phyloP scores from a whole-genome alignment of 352 stramenopile species.

The Phytophthora citricola region DNA sequence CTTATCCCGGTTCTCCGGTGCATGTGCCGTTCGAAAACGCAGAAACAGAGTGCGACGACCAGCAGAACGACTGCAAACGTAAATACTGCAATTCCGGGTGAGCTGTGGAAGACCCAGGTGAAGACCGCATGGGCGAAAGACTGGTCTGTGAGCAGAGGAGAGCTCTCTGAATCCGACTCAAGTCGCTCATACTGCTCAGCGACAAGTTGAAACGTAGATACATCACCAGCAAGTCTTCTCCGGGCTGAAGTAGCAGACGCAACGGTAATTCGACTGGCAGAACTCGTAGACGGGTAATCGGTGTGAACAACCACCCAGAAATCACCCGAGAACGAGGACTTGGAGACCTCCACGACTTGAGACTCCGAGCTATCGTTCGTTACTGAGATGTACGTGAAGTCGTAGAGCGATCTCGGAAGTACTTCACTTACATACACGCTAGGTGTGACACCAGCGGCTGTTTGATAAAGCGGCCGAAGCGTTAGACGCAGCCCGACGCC shows the following conservation, averaged over 20 bases:
- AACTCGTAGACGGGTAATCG: slow-evolving; percentile 45
- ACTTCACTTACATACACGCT: slow-evolving; percentile 80
- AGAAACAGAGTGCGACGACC: slow-evolving; percentile 52
- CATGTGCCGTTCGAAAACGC: slow-evolving; percentile 55
- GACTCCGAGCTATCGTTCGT: slow-evolving; percentile 19
- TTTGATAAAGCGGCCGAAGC: slow-evolving; percentile 27
- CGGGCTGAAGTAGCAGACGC: slow-evolving; percentile 17
- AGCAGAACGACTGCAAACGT: slow-evolving; percentile 45
- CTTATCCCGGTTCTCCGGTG: slow-evolving; percentile 75
- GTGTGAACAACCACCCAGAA: slow-evolving; percentile 84
- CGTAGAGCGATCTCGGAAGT: slow-evolving; percentile 72
- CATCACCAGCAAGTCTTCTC: slow-evolving; percentile 7
- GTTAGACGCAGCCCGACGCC: slow-evolving; percentile 50
- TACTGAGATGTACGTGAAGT: slow-evolving; percentile 72
- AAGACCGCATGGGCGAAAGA: slow-evolving; percentile 58
- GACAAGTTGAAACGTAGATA: slow-evolving; percentile 46
- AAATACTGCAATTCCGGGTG: slow-evolving; percentile 58
- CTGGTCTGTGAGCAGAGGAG: slow-evolving; percentile 49
- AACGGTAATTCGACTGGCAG: slow-evolving; percentile 14
- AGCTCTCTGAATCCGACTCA: slow-evolving; percentile 1
- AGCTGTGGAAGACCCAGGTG: slow-evolving; percentile 56
- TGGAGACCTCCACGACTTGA: slow-evolving; percentile 58
- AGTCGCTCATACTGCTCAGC: slow-evolving; percentile 48
- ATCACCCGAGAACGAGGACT: slow-evolving; percentile 60
- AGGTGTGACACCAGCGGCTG: slow-evolving; percentile 26